Evolutionary conservation across 2,329 filamentous ascomycete species (phyloP), one percentile per base, ranked within the genome.

Genomic region (Torrubiellomyces zombiae): DNA sequence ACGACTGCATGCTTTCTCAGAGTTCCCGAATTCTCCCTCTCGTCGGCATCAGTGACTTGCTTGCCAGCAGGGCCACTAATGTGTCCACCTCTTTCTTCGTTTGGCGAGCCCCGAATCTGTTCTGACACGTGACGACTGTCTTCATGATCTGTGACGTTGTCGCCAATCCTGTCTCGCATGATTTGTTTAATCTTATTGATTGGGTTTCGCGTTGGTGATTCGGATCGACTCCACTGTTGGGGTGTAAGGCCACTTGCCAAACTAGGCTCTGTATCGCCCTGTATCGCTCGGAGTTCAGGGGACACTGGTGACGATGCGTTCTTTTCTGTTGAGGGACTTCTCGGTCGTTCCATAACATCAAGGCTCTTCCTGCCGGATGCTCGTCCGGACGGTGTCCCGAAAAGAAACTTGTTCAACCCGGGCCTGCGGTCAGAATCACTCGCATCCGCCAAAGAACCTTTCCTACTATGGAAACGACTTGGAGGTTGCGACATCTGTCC

Each of bases 231-330:
- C 6, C 57, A 58, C 4, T 61, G 55, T n/a, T n/a, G n/a, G 2
- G 72, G 65, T 4, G 75, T 78, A 7, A 76, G 44, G 28, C 77
- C 72, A 34, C 67, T 60, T 13, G 64, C 63, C 31, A 74, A 65
- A 9, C 61, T 62, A 4, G 69, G 67, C 25, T 75, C 60, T 2
- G 52, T 48, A 37, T 54, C 37, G 38, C 67, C 48, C 31, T 59
- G 43, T 45, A 58, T 35, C 4, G 54, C 42, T 18, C 53, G 59
- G n/a, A 60, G 39, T 14, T 61, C 60, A 4, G 68, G 67, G 0
- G 67, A 72, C 16, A 60, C 47, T 7, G 60, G 58, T 9, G 50
- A 44, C 10, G 61, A 61, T 1, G 50, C 53, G 28, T 55, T 60
- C 32, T 52, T 47, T 16, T 58, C 60, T 18, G 55, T 42, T 2